Evolutionary conservation across 2,329 filamentous ascomycete genomes (phyloP), one percentile per base, ranked within the genome.

Genomic region (Neopestalotiopsis sp.): DNA sequence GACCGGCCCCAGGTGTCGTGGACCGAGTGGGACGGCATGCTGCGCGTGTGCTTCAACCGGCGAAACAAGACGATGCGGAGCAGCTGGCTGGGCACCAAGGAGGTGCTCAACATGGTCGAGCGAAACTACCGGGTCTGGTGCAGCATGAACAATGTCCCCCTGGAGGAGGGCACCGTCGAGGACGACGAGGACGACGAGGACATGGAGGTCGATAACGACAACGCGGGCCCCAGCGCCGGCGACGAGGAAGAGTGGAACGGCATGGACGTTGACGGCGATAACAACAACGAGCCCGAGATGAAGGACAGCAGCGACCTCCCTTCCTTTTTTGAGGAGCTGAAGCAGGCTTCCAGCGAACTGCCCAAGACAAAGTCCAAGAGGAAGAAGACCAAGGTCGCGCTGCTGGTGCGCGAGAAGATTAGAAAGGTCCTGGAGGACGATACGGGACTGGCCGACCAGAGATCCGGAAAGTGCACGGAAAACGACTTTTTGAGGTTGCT

Each of bases 11-110:
- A 94, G 74, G 95, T 98, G 72, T 93, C 90, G 78, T 98, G 95
- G 81, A 94, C 97, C 66, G 96, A 98, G 80, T 98, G 95, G 91
- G 95, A 98, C 77, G 95, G 95, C 10, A 85, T 98, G 78, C 81
- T 98, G 71, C 86, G 94, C 65, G 90, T 97, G 56, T 90, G 91
- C 70, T 97, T 97, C 74, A 87, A 87, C 71, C 86, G 96, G 74
- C 96, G 97, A 84, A 98, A 98, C 82, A 94, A 95, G 80, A 97
- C 94, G 1, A 84, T 98, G 67, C 87, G 94, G 52, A 92, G 94
- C 4, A 92, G 90, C 70, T 97, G 94, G 83, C 84, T 97, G 65
- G 92, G 92, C 17, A 94, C 92, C 14, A 91, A 90, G 68, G 93
- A 93, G 74, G 92, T 97, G 1, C 86, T 97, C 77, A 88, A 89